Percentiles rank a stretch among this genome's conserved stretches.
These are phyloP conservation scores for Boletellus sp. DNA, from an alignment of 768 basidiomycete species.

Conservation along the genomic window DNA sequence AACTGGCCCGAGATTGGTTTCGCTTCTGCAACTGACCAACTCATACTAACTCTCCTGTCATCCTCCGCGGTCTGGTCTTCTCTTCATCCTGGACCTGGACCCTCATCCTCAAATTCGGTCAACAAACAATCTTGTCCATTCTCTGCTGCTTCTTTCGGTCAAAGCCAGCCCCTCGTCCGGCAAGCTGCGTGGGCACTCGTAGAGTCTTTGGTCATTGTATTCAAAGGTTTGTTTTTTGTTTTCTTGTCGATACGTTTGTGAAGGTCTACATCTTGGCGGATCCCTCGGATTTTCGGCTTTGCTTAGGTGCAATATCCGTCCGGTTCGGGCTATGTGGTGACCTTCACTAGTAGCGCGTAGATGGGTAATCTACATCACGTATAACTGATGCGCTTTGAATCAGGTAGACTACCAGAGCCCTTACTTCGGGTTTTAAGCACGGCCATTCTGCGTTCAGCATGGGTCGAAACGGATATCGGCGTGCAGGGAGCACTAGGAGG, in stretches of 20 bases:
- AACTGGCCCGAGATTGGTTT: slow-evolving; percentile 10
- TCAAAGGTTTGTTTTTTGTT: slow-evolving; percentile 41
- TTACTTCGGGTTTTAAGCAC: slow-evolving; percentile 49
- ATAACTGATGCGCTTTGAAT: slow-evolving; percentile 2
- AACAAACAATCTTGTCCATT: slow-evolving; percentile 27
- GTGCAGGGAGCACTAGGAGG: slow-evolving; percentile 71
- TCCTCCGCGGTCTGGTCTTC: slow-evolving; percentile 56
- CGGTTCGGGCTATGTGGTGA: not conserved
- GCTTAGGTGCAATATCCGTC: not conserved
- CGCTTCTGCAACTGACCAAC: not conserved
- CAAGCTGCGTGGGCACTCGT: slow-evolving; percentile 66
- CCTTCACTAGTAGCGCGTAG: not conserved
- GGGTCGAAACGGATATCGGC: slow-evolving; percentile 64
- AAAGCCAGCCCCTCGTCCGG: slow-evolving; percentile 66
- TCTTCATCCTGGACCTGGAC: slow-evolving; percentile 48
- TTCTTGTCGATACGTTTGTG: not conserved
- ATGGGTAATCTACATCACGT: slow-evolving; percentile 3
- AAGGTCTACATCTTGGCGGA: not conserved
- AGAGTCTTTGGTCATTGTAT: slow-evolving; percentile 37
- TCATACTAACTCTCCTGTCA: slow-evolving; percentile 11
- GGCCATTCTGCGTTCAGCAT: slow-evolving; percentile 63
- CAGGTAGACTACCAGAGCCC: slow-evolving; percentile 23
- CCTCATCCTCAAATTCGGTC: slow-evolving; percentile 27
- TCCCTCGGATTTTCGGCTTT: no score
- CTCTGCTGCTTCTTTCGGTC: slow-evolving; percentile 41